These are phyloP conservation scores for Lentinula detonsa DNA, from an alignment of 768 basidiomycete genomes.

Conservation along the genomic window DNA sequence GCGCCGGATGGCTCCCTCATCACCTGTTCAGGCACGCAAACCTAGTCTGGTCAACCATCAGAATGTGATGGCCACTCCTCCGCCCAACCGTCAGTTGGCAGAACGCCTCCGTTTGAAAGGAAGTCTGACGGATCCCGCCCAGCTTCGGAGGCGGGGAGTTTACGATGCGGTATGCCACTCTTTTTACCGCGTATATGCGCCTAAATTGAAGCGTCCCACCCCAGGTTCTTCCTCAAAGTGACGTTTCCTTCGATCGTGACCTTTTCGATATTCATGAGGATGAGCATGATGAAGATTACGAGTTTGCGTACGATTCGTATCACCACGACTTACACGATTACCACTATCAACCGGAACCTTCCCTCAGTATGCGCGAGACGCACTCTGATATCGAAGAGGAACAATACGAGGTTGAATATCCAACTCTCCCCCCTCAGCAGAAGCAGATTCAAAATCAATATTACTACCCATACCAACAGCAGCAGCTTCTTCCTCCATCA, in stretches of 20 bases:
- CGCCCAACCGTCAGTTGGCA: constrained; percentile 53
- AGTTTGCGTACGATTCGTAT: constrained; percentile 26
- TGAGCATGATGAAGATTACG: constrained; percentile 46
- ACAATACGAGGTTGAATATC: constrained; percentile 5
- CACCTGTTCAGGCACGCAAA: constrained; percentile 8
- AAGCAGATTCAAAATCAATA: constrained; percentile 8
- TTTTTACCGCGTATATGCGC: constrained; percentile 20
- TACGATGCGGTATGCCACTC: constrained; percentile 30
- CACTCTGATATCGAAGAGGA: constrained; percentile 6
- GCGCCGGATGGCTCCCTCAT: constrained; percentile 7
- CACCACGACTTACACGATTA: constrained; percentile 22
- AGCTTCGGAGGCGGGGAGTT: constrained; percentile 38
- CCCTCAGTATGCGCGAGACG: constrained; percentile 6
- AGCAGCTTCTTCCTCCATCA: constrained; percentile 11
- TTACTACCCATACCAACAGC: constrained; percentile 15
- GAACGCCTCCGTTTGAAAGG: constrained; percentile 61
- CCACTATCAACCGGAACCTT: constrained; percentile 9
- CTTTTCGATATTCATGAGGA: constrained; percentile 76
- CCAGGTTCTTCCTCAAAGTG: constrained; percentile 17
- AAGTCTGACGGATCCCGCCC: constrained; percentile 67
- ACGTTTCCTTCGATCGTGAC: constrained; percentile 42
- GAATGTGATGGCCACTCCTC: constrained; percentile 51
- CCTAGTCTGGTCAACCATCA: constrained; percentile 14
- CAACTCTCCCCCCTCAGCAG: constrained; percentile 26
- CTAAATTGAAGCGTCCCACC: constrained; percentile 11